These are phyloP conservation scores for Skeletonema costatum DNA, from an alignment of 108 stramenopile genomes.

Conservation along the genomic window DNA sequence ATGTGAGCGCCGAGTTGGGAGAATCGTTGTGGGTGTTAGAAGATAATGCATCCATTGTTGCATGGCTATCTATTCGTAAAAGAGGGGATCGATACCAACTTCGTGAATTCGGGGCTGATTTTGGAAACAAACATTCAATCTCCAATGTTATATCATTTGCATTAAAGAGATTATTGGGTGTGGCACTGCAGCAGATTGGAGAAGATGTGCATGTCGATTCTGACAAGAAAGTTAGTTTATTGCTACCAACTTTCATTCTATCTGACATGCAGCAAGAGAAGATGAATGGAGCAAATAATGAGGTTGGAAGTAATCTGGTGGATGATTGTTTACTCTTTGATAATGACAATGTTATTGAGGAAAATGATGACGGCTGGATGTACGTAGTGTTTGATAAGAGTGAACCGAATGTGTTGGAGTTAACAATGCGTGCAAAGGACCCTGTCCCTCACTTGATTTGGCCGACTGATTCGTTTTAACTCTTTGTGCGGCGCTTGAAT, in stretches of 20 bases:
- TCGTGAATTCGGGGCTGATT: constrained; percentile 69
- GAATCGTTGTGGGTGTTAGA: constrained; percentile 54
- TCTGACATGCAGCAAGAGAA: constrained; percentile 20
- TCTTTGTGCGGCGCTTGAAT: too few species aligned
- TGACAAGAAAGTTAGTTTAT: neutral
- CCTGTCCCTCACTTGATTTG: constrained; percentile 64
- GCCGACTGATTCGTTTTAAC: constrained; percentile 76
- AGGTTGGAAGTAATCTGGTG: neutral
- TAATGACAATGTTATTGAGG: constrained; percentile 7
- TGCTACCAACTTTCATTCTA: constrained; percentile 52
- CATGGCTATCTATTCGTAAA: constrained; percentile 65
- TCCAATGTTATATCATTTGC: constrained; percentile 14
- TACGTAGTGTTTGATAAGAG: constrained; percentile 40
- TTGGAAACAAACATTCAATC: neutral
- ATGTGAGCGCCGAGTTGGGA: constrained; percentile 62
- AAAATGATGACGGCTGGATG: constrained; percentile 76
- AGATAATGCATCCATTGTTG: constrained; percentile 34
- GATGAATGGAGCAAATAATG: constrained; percentile 3
- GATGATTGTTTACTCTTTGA: constrained; percentile 11
- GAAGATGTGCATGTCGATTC: constrained; percentile 1
- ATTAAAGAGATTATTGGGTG: constrained; percentile 11
- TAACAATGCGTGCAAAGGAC: constrained; percentile 5
- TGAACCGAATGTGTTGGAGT: constrained; percentile 18
- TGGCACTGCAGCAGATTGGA: constrained; percentile 21
- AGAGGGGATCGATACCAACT: constrained; percentile 61